These are phyloP conservation scores for Talinum fruticosum DNA, from an alignment of 148 eudicot genomes.

Conservation along the genomic window DNA sequence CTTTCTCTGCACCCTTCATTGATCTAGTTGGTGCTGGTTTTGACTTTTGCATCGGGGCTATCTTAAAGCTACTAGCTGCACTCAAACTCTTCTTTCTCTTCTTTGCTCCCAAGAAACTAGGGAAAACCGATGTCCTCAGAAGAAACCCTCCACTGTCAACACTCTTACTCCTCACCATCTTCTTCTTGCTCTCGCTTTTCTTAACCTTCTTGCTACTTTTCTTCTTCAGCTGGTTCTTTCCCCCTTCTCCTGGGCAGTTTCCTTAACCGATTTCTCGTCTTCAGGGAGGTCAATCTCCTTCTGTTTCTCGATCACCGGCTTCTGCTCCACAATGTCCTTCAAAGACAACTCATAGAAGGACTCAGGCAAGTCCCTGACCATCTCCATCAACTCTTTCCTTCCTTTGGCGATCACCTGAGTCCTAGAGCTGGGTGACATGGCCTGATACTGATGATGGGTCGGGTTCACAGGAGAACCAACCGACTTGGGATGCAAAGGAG, in stretches of 20 bases:
- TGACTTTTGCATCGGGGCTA: constrained; percentile 34
- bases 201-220: constrained; percentile 38
- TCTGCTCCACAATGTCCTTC: constrained; percentile 68
- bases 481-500: constrained; percentile 2
- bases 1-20: constrained; percentile 40
- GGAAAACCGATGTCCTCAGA: constrained; percentile 57
- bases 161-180: constrained; percentile 48
- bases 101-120: constrained; percentile 34
- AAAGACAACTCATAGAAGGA: constrained; percentile 66
- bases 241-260: constrained; percentile 7
- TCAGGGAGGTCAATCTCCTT: constrained; percentile 25
- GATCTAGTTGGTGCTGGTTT: constrained; percentile 19
- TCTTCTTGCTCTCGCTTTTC: constrained; percentile 45
- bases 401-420: constrained; percentile 70
- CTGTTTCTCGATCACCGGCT: constrained; percentile 7
- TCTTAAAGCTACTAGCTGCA: constrained; percentile 32
- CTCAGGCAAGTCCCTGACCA: constrained; percentile 76
- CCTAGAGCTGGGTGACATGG: constrained; percentile 47
- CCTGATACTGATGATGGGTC: constrained; percentile 14
- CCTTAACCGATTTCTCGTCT: constrained; percentile 21
- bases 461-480: constrained; percentile 9
- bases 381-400: constrained; percentile 75
- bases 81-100: constrained; percentile 38
- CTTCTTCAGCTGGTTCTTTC: constrained; percentile 26
- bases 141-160: constrained; percentile 53